Evolutionary conservation across 139 green algal species (phyloP).

Genomic region (Yamagishiella unicocca): DNA sequence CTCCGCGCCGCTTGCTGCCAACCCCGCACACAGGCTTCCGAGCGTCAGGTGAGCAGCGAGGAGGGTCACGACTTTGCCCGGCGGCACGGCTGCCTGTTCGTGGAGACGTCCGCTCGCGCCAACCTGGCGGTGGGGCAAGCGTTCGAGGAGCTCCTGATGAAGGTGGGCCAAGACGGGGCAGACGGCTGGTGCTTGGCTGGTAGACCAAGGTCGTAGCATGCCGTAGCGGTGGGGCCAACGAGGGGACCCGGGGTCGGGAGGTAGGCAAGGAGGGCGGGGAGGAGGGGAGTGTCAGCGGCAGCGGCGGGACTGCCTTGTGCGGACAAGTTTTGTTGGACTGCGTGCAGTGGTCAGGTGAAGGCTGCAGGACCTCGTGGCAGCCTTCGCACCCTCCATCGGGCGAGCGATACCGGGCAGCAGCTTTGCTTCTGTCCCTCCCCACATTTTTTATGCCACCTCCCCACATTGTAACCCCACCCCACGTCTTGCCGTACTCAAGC

Average conservation of each 20-base stretch:
- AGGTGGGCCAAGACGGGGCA: neutral
- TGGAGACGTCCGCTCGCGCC: constrained; percentile 93
- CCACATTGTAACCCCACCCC: neutral
- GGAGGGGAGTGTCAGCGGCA: no score
- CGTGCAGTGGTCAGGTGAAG: no score
- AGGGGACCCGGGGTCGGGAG: neutral
- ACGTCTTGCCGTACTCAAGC: no score
- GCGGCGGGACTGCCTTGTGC: no score
- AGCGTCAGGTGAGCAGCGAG: constrained; percentile 80
- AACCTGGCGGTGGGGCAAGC: constrained; percentile 76
- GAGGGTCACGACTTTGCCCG: constrained; percentile 86
- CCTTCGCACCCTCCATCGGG: no score
- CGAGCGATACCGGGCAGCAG: no score
- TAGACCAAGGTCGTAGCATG: no score
- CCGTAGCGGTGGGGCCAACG: no score
- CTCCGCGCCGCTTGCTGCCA: neutral
- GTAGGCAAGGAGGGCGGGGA: neutral
- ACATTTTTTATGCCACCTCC: neutral
- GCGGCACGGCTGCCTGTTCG: constrained; percentile 90
- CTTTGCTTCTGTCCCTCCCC: no score
- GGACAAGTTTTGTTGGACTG: no score
- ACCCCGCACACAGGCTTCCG: neutral
- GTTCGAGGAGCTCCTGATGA: constrained; percentile 13
- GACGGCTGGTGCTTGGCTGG: constrained; percentile 18
- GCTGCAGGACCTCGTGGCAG: no score